Base-by-base conservation (phyloP, 1,284 basidiomycete genomes). In the Paramarasmius palmivorus region DNA sequence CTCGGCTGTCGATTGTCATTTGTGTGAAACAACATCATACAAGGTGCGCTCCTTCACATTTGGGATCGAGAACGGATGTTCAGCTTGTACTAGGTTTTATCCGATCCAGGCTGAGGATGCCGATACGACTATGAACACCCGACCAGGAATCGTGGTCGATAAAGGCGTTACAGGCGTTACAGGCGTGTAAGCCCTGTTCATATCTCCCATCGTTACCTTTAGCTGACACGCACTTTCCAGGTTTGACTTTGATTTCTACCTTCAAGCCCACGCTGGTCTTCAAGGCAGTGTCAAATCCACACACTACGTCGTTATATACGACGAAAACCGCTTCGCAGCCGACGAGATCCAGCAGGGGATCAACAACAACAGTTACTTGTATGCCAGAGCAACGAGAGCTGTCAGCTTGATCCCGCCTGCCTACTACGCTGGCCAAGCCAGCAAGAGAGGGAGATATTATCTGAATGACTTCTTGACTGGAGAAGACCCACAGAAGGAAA, bases 21-120 rank as follows among this genome's bases (percentile, higher is more conserved):
- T 91, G 88, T 63, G 88, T 88, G 6, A 93, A 92, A 68, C 81
- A 90, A 0, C 91, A 93, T 62, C 82, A 92, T 62, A 83, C 88
- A 0, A 79, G 79, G 59, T 84, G 50, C 40, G 55, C 50, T 26
- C 19, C 47, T 59, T 59, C 29, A 61, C 52, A 34, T n/a, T n/a
- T n/a, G n/a, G n/a, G n/a, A n/a, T n/a, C n/a, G n/a, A n/a, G n/a
- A n/a, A n/a, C n/a, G n/a, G n/a, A n/a, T n/a, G n/a, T n/a, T n/a
- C n/a, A n/a, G n/a, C n/a, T n/a, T n/a, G n/a, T 46, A 58, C 15
- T 60, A 73, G 83, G 37, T 83, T 86, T 65, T 88, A 75, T 66
- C 76, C 88, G 0, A 80, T 80, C 0, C 67, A 75, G 35, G 67
- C 71, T 0, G 61, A 72, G 4, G 61, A 74, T 40, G 82, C 78